Evolutionary conservation across 805 yeast genomes (phyloP).

Genomic region (Starmera quercuum): DNA sequence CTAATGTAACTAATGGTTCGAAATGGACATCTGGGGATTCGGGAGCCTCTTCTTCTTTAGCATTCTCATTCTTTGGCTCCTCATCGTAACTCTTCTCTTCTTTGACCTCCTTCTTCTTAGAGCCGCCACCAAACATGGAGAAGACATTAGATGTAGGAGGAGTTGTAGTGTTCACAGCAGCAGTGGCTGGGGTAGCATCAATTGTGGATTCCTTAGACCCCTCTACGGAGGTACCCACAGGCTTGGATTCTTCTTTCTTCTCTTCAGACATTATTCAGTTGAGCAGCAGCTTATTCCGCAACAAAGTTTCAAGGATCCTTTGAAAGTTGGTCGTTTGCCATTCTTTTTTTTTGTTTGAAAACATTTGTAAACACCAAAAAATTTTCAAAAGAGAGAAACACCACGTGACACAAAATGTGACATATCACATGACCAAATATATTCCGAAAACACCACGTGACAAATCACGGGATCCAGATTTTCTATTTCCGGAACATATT

Average conservation of each 20-base stretch:
- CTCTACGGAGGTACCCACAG: constrained; percentile 13
- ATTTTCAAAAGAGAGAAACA: too few relatives aligned
- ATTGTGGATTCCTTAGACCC: constrained; percentile 14
- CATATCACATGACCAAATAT: too few relatives aligned
- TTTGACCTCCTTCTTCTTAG: constrained; percentile 32
- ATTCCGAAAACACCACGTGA: too few relatives aligned
- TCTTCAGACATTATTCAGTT: constrained; percentile 17
- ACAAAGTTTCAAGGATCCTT: too few relatives aligned
- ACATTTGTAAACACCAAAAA: too few relatives aligned
- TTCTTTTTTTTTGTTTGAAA: too few relatives aligned
- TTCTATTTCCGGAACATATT: too few relatives aligned
- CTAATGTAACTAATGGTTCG: constrained; percentile 92
- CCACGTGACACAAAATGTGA: too few relatives aligned
- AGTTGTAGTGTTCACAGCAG: constrained; percentile 16
- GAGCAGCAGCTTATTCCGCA: too few relatives aligned
- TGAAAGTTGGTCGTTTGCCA: too few relatives aligned
- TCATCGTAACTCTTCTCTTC: constrained; percentile 18
- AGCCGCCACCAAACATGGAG: constrained; percentile 92
- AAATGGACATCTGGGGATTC: constrained; percentile 64
- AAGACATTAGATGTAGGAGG: constrained; percentile 82
- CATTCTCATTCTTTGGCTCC: constrained; percentile 26
- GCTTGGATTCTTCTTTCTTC: constrained; percentile 15
- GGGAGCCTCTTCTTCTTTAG: constrained; percentile 29
- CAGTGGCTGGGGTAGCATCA: constrained; percentile 7
- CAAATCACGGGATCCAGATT: too few relatives aligned